phyloP scores from a whole-genome alignment of 306 rosid genomes.

The Prunus dulcis region DNA sequence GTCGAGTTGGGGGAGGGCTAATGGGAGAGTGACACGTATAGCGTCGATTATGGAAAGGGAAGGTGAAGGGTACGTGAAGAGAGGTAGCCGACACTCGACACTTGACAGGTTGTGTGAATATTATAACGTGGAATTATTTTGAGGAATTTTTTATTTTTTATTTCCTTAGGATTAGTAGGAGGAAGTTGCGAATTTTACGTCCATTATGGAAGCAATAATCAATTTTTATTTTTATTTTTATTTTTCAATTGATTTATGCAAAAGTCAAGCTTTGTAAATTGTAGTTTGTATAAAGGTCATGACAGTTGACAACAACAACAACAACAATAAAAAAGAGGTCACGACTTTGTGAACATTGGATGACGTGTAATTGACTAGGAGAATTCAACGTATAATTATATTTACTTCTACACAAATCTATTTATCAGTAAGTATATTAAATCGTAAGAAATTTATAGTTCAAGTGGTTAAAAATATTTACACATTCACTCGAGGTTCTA shows the following conservation, averaged over 20 bases:
- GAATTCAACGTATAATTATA: too few species aligned
- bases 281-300: too few species aligned
- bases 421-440: too few species aligned
- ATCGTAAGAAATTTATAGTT: too few species aligned
- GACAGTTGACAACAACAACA: too few species aligned
- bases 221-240: background rate
- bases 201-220: constrained; percentile 15
- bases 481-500: rapidly evolving
- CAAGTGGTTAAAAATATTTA: rapidly evolving
- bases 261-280: too few species aligned
- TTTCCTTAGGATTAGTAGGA: too few species aligned
- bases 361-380: too few species aligned
- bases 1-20: background rate
- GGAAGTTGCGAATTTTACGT: background rate
- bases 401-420: too few species aligned
- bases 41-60: constrained; percentile 23
- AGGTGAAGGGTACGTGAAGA: constrained; percentile 27
- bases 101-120: background rate
- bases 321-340: too few species aligned
- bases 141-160: background rate
- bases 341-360: too few species aligned
- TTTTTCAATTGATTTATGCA: background rate
- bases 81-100: constrained; percentile 44
- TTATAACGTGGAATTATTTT: constrained; percentile 33
- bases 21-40: constrained; percentile 35